Percentiles rank a stretch among this genome's conserved stretches.
These are phyloP conservation scores for Pyrrhoderma noxium DNA, from an alignment of 1,284 basidiomycete species.

Conservation along the genomic window DNA sequence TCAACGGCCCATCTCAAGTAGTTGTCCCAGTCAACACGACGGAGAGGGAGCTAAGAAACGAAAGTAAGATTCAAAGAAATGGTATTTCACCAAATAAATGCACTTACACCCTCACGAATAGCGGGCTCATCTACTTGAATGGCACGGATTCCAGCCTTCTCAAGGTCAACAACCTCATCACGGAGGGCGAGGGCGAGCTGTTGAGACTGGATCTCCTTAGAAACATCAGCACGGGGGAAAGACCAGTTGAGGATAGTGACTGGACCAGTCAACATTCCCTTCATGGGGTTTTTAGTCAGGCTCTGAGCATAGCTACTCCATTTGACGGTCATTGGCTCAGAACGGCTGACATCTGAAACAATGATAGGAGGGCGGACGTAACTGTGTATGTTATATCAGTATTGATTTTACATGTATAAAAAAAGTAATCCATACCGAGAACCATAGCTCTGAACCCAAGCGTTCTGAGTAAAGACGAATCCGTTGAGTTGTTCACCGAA, in stretches of 20 bases:
- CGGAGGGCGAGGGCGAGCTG: constrained; percentile 98
- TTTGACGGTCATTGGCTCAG: constrained; percentile 90
- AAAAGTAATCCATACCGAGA: constrained; percentile 53
- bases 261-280: constrained; percentile 98
- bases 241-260: constrained; percentile 99
- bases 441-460: constrained; percentile 98
- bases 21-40: constrained; percentile 88
- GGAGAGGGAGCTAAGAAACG: constrained; percentile 69
- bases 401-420: constrained; percentile 1
- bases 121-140: constrained; percentile 99
- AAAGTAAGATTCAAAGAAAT: background rate
- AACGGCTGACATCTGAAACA: constrained; percentile 96
- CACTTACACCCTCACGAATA: constrained; percentile 90
- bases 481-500: constrained; percentile 96
- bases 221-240: constrained; percentile 98
- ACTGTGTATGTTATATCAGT: constrained; percentile 44
- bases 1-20: constrained; percentile 97
- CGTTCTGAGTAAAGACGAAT: constrained; percentile 98
- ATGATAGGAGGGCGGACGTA: constrained; percentile 99
- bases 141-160: constrained; percentile 94
- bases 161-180: constrained; percentile 97
- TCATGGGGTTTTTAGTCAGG: constrained; percentile 92
- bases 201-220: constrained; percentile 95
- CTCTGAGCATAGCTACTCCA: constrained; percentile 98
- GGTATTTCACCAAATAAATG: background rate